Conservation (phyloP, 2,329 filamentous ascomycete genomes). For the Colletotrichum sp. region DNA sequence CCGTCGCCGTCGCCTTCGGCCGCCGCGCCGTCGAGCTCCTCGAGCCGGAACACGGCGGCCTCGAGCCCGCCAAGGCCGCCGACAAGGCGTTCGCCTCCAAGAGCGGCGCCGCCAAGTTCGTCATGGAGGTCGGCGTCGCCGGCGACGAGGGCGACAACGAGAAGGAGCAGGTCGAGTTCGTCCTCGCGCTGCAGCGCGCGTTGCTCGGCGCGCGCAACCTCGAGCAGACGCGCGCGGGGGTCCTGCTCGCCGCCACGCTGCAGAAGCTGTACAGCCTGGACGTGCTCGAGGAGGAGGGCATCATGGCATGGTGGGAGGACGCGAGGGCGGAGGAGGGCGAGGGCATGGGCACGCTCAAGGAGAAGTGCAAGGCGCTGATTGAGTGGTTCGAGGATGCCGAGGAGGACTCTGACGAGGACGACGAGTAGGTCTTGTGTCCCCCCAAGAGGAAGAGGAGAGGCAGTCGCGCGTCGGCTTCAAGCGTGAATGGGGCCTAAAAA, state of each 20-base stretch:
- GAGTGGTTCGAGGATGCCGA: conserved; percentile 84
- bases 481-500: background rate
- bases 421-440: conserved; percentile 22
- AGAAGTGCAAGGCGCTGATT: conserved; percentile 78
- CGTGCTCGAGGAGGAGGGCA: conserved; percentile 86
- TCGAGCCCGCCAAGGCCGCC: conserved; percentile 70
- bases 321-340: conserved; percentile 69
- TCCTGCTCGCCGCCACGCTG: conserved; percentile 76
- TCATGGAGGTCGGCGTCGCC: conserved; percentile 65
- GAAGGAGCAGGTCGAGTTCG: conserved; percentile 84
- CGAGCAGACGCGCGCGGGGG: conserved; percentile 54
- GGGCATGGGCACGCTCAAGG: conserved; percentile 72
- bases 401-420: conserved; percentile 53
- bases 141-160: conserved; percentile 69
- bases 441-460: background rate
- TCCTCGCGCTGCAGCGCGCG: conserved; percentile 82
- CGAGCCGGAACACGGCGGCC: conserved; percentile 51
- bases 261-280: conserved; percentile 88
- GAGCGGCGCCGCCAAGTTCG: conserved; percentile 59
- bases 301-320: conserved; percentile 88
- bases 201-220: conserved; percentile 69
- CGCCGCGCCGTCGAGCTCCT: conserved; percentile 77
- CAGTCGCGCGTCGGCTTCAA: background rate
- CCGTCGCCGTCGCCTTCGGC: conserved; percentile 85
- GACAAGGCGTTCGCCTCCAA: conserved; percentile 62